Evolutionary conservation across 148 eudicot genomes (phyloP).

Genomic region (Vaccinium vitisidaea): DNA sequence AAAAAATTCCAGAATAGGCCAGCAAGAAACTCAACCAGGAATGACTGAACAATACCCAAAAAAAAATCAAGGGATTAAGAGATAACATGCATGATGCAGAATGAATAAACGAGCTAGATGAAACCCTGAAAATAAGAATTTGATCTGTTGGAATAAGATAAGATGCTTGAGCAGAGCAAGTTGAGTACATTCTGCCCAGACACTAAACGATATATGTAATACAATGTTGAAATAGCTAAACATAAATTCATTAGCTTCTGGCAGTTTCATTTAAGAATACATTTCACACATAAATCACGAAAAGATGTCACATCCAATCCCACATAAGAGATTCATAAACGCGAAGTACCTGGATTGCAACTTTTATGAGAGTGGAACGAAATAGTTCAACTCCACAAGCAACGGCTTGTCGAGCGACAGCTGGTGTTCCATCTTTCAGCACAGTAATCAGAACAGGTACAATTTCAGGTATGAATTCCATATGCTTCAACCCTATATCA

Average conservation of each 20-base stretch:
- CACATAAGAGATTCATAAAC: conserved; percentile 4
- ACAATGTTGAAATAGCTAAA: not conserved
- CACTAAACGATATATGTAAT: not conserved
- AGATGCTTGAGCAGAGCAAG: not conserved
- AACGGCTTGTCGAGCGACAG: conserved; percentile 92
- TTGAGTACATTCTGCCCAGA: not conserved
- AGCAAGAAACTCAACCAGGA: not conserved
- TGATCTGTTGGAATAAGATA: not conserved
- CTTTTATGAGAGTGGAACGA: conserved; percentile 59
- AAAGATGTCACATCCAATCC: not conserved
- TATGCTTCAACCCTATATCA: conserved; percentile 67
- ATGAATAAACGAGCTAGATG: not conserved
- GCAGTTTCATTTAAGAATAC: not conserved
- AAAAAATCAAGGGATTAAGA: not conserved
- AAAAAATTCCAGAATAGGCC: not conserved
- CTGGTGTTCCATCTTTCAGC: conserved; percentile 80
- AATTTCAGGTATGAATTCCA: conserved; percentile 67
- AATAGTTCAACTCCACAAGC: conserved; percentile 66
- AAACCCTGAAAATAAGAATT: not conserved
- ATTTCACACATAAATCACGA: not conserved
- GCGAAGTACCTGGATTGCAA: conserved; percentile 63
- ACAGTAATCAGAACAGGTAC: conserved; percentile 55
- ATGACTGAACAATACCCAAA: not conserved
- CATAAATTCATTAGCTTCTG: not conserved
- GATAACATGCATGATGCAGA: not conserved